phyloP scores from a whole-genome alignment of 306 rosid species.

The Gastrolobium bilobum region DNA sequence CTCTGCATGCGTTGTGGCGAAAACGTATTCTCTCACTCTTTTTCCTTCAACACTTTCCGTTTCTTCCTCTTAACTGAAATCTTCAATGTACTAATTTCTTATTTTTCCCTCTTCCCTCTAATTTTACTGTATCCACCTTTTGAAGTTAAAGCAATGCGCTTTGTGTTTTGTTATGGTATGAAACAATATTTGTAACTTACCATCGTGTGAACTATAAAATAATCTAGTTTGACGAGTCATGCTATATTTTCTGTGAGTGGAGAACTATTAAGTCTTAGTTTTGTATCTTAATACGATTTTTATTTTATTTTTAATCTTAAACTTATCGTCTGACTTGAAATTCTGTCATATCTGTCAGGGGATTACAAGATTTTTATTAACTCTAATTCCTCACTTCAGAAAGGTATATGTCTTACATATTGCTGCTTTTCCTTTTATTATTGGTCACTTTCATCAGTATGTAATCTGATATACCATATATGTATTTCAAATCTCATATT shows the following conservation, averaged over 20 bases:
- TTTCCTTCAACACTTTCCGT: neutral
- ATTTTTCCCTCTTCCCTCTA: neutral
- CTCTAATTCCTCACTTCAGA: slow-evolving; percentile 85
- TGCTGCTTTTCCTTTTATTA: neutral
- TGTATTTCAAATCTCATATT: neutral
- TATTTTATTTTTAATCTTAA: neutral
- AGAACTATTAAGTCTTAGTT: neutral
- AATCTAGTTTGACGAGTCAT: neutral
- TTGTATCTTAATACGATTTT: neutral
- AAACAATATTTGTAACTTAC: neutral
- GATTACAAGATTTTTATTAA: slow-evolving; percentile 73
- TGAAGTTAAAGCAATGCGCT: neutral
- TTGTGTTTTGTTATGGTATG: neutral
- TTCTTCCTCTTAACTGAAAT: neutral
- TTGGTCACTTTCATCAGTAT: slow-evolving; percentile 7
- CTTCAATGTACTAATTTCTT: neutral
- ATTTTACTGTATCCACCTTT: neutral
- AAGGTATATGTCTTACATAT: slow-evolving; percentile 62
- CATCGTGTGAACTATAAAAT: neutral
- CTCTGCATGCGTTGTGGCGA: slow-evolving; percentile 93
- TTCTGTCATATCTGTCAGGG: slow-evolving; percentile 66
- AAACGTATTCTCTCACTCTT: slow-evolving; percentile 60
- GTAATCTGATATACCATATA: slow-evolving; percentile 6
- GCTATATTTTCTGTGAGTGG: neutral
- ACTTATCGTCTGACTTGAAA: slow-evolving; percentile 30